These are phyloP conservation scores for Kwoniella newhampshirensis DNA, from an alignment of 768 basidiomycete species.

Conservation along the genomic window DNA sequence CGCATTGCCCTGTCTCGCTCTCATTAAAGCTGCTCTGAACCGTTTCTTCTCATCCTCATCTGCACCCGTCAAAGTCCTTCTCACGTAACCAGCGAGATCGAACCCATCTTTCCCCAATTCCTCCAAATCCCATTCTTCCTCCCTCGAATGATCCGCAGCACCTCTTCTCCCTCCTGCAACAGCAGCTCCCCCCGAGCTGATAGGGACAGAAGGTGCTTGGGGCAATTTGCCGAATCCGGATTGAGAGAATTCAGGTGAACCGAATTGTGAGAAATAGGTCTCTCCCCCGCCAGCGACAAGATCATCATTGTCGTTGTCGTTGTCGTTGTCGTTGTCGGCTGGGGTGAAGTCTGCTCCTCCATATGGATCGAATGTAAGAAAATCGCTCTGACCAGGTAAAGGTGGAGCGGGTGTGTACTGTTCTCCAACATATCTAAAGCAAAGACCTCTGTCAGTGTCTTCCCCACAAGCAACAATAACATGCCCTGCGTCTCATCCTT, in stretches of 20 bases:
- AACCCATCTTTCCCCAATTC: slow-evolving; percentile 75
- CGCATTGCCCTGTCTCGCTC: slow-evolving; percentile 79
- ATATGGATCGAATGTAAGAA: slow-evolving; percentile 36
- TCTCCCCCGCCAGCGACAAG: slow-evolving; percentile 22
- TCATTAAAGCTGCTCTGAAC: slow-evolving; percentile 56
- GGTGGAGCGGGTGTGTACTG: slow-evolving; percentile 25
- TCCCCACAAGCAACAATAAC: not conserved
- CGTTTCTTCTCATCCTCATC: slow-evolving; percentile 54
- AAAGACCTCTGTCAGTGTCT: not conserved
- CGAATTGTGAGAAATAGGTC: slow-evolving; percentile 52
- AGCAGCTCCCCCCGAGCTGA: slow-evolving; percentile 14
- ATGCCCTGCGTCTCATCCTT: not conserved
- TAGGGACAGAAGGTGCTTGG: not conserved
- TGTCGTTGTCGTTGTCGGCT: slow-evolving; percentile 20
- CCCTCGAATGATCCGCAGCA: slow-evolving; percentile 57
- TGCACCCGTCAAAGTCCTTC: slow-evolving; percentile 48
- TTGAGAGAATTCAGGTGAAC: slow-evolving; percentile 57
- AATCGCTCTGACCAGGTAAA: slow-evolving; percentile 31
- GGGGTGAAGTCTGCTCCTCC: slow-evolving; percentile 21
- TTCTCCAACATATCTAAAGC: slow-evolving; percentile 28
- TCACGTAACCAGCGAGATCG: slow-evolving; percentile 72
- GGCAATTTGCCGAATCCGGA: slow-evolving; percentile 54
- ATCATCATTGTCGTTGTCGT: slow-evolving; percentile 24
- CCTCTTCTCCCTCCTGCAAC: slow-evolving; percentile 59
- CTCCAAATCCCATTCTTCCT: slow-evolving; percentile 58